Evolutionary conservation across 441 rosid genomes (phyloP), one percentile per base, ranked within the genome.

Genomic region (Euphorbia celastroides): DNA sequence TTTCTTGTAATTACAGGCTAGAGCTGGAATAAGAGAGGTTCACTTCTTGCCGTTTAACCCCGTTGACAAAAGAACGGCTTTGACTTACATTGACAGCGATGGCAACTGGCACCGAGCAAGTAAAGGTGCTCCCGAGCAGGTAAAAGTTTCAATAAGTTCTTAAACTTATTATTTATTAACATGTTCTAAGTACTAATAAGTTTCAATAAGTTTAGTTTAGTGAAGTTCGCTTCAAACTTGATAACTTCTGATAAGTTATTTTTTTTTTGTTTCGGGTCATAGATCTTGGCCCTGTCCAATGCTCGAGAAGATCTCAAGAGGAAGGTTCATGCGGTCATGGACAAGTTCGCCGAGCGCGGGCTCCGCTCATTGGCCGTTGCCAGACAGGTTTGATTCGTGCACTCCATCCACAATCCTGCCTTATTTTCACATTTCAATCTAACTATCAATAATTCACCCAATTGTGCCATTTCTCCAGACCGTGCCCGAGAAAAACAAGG

Each of bases 121-220:
- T 79, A 90, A 90, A 84, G 97, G 98, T 77, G 98, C 98, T 50
- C 98, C 98, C 8, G 98, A 93, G 75, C 96, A 92, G 94, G 96
- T 89, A 78, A 57, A 38, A 25, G 8, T n/a, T 5, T 65, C 48
- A n/a, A n/a, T n/a, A n/a, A n/a, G n/a, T n/a, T n/a, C n/a, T n/a
- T n/a, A n/a, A n/a, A n/a, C n/a, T n/a, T n/a, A n/a, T n/a, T n/a
- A n/a, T n/a, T n/a, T n/a, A n/a, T n/a, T n/a, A n/a, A n/a, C n/a
- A n/a, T n/a, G n/a, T n/a, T n/a, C n/a, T n/a, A n/a, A n/a, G n/a
- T n/a, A n/a, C n/a, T n/a, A n/a, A n/a, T n/a, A n/a, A n/a, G n/a
- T n/a, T n/a, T n/a, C n/a, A n/a, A n/a, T n/a, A n/a, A n/a, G n/a
- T n/a, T n/a, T n/a, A n/a, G n/a, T n/a, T n/a, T n/a, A n/a, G n/a